Evolutionary conservation across 2,329 filamentous ascomycete species (phyloP).

Genomic region (Pezizomycotina sp.): DNA sequence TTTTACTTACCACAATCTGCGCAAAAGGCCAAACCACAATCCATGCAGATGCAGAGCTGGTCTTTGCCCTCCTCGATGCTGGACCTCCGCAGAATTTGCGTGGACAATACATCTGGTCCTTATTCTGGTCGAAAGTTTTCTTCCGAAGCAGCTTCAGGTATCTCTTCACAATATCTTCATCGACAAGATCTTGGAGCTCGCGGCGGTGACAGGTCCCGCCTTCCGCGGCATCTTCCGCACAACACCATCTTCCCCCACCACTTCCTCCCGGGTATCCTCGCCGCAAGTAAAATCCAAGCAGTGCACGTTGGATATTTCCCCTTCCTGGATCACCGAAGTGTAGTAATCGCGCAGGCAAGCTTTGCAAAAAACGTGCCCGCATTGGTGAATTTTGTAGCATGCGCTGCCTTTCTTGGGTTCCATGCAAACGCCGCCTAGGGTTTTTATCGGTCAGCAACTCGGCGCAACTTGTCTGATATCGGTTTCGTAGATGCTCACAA

Average conservation of each 20-base stretch:
- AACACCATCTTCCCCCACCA: constrained; percentile 9
- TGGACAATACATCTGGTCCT: constrained; percentile 82
- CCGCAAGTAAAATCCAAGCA: constrained; percentile 70
- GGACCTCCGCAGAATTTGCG: constrained; percentile 84
- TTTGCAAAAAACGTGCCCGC: constrained; percentile 80
- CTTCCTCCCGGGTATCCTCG: constrained; percentile 34
- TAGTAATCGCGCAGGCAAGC: constrained; percentile 83
- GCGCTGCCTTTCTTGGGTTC: constrained; percentile 76
- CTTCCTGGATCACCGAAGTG: constrained; percentile 70
- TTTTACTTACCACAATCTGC: constrained; percentile 44
- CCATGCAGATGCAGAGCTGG: constrained; percentile 65
- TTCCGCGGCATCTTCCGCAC: constrained; percentile 17
- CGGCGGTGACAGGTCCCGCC: constrained; percentile 23
- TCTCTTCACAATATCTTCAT: constrained; percentile 57
- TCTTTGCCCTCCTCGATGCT: constrained; percentile 38
- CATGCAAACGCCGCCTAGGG: constrained; percentile 23
- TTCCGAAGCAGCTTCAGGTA: constrained; percentile 88
- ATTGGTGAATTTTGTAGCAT: constrained; percentile 69
- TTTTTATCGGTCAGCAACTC: not conserved
- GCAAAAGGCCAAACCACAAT: constrained; percentile 83
- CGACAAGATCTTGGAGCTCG: constrained; percentile 42
- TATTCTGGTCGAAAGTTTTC: constrained; percentile 78
- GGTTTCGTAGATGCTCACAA: constrained; percentile 14
- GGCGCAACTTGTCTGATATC: not conserved
- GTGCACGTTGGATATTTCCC: constrained; percentile 60